These are phyloP conservation scores for Coniella vitis DNA, from an alignment of 2,329 filamentous ascomycete species.

Conservation along the genomic window DNA sequence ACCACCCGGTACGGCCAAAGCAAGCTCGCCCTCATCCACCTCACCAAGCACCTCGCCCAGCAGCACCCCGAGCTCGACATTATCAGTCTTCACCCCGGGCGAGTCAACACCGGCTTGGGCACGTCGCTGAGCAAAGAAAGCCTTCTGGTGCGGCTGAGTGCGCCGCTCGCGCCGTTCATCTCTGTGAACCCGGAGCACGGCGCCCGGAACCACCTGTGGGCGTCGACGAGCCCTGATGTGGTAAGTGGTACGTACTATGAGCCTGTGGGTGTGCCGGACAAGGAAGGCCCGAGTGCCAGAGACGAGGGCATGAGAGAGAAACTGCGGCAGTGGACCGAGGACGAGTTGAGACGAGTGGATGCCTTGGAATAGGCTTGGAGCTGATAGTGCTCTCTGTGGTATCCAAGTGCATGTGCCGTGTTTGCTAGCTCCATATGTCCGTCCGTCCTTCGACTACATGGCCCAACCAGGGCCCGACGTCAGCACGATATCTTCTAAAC, in stretches of 20 bases:
- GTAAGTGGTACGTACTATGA: slow-evolving; percentile 29
- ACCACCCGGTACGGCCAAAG: slow-evolving; percentile 38
- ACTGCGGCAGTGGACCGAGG: slow-evolving; percentile 20
- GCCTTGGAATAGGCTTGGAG: not conserved
- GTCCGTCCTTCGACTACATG: too few species aligned
- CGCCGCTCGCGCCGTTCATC: slow-evolving; percentile 7
- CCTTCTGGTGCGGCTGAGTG: slow-evolving; percentile 3
- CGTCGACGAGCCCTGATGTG: slow-evolving; percentile 25
- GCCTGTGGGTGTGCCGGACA: slow-evolving; percentile 24
- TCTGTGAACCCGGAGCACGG: slow-evolving; percentile 25
- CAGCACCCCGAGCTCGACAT: slow-evolving; percentile 30
- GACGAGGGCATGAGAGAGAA: slow-evolving; percentile 20
- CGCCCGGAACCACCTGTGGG: slow-evolving; percentile 32
- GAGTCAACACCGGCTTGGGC: slow-evolving; percentile 30
- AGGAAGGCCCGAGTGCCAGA: slow-evolving; percentile 13
- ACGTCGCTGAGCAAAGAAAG: slow-evolving; percentile 6
- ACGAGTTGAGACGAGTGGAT: slow-evolving; percentile 19
- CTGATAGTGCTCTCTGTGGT: too few species aligned
- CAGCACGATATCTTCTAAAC: too few species aligned
- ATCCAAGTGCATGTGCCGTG: too few species aligned
- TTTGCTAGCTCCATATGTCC: too few species aligned
- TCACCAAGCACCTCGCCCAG: slow-evolving; percentile 31
- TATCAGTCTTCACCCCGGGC: slow-evolving; percentile 34
- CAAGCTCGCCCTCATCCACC: slow-evolving; percentile 42
- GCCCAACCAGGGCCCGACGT: too few species aligned